Percentiles rank a stretch among this genome's conserved stretches.
phyloP scores from a whole-genome alignment of 768 basidiomycete species.

The Kwoniella heveanensis region DNA sequence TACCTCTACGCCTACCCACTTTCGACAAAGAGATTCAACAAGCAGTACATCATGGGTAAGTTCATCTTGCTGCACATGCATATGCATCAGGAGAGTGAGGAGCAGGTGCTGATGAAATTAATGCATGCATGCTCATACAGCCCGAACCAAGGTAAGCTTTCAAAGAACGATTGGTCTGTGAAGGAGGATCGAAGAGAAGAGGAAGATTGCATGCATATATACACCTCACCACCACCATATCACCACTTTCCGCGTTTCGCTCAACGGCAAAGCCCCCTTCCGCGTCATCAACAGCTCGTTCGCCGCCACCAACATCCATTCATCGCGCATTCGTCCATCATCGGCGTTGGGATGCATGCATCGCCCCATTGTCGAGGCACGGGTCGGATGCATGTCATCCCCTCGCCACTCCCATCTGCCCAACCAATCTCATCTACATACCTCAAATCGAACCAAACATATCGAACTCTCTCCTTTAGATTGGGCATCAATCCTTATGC shows the following conservation, averaged over 20 bases:
- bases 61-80: constrained; percentile 2
- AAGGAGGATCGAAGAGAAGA: constrained; percentile 4
- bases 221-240: not conserved
- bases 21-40: constrained; percentile 8
- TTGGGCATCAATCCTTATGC: no score
- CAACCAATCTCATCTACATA: no score
- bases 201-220: constrained; percentile 3
- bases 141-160: constrained; percentile 48
- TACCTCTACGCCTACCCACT: no score
- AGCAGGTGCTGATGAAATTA: constrained; percentile 4
- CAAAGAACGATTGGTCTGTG: constrained; percentile 1
- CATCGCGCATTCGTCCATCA: not conserved
- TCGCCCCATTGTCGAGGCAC: no score
- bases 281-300: not conserved
- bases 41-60: constrained; percentile 38
- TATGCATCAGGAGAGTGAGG: constrained; percentile 22
- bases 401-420: no score
- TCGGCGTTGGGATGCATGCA: no score
- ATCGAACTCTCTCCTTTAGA: no score
- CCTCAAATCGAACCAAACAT: no score
- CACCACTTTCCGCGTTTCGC: no score
- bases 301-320: not conserved
- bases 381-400: no score
- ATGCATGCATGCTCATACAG: constrained; percentile 36
- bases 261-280: not conserved